Conservation (phyloP, 768 basidiomycete genomes). For the Suillus spraguei region DNA sequence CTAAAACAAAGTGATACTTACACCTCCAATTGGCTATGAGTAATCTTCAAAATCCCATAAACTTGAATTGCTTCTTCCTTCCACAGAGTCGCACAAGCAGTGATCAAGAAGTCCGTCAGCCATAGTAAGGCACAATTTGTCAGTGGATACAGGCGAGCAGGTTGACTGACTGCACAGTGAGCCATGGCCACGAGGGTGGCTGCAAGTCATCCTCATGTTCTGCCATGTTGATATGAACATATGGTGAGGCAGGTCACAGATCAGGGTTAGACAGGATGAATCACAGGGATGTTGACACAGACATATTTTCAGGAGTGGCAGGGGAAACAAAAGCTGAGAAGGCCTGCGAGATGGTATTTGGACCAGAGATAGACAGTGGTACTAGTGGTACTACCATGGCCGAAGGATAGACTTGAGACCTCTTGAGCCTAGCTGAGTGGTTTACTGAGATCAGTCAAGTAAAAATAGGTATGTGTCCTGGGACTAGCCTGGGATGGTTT, state of each 20-base stretch:
- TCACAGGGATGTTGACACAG: slow-evolving; percentile 21
- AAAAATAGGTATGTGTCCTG: neutral
- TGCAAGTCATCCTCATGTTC: slow-evolving; percentile 1
- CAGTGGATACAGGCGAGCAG: slow-evolving; percentile 29
- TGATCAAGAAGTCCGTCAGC: slow-evolving; percentile 35
- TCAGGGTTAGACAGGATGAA: slow-evolving; percentile 38
- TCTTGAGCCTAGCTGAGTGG: too few species aligned
- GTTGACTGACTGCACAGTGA: neutral
- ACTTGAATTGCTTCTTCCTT: slow-evolving; percentile 30
- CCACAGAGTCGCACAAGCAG: slow-evolving; percentile 20
- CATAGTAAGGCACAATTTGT: slow-evolving; percentile 20
- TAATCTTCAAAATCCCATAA: slow-evolving; percentile 36
- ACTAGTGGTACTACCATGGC: too few species aligned
- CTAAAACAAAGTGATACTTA: slow-evolving; percentile 17
- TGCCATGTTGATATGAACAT: slow-evolving; percentile 9
- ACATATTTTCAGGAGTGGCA: slow-evolving; percentile 17
- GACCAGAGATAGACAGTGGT: neutral
- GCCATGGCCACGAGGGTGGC: slow-evolving; percentile 10
- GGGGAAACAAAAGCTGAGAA: slow-evolving; percentile 1
- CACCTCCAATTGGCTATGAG: slow-evolving; percentile 35
- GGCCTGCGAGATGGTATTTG: neutral
- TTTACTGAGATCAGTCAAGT: slow-evolving; percentile 6
- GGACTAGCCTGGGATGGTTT: slow-evolving; percentile 16
- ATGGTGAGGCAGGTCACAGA: slow-evolving; percentile 24
- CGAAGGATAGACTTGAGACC: too few species aligned